Evolutionary conservation across 2,329 filamentous ascomycete genomes (phyloP).

Genomic region (Corinectria fuckeliana): DNA sequence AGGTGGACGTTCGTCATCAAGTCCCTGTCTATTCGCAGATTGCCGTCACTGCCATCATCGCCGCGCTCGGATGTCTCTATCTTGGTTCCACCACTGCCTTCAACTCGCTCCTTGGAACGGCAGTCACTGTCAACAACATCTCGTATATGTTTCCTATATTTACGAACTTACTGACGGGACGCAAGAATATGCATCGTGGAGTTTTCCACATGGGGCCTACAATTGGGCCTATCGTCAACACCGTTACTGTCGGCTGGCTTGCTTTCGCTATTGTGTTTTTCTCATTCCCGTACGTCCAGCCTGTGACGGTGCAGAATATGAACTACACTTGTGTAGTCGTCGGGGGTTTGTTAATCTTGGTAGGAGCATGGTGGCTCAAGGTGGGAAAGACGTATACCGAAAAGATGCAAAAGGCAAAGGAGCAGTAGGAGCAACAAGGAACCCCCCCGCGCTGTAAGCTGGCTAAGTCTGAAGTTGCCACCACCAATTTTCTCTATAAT

Average conservation of each 20-base stretch:
- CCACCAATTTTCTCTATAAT: too few relatives aligned
- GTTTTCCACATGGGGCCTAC: conserved; percentile 46
- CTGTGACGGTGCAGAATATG: conserved; percentile 50
- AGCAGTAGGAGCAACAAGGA: conserved; percentile 27
- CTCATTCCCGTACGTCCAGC: conserved; percentile 51
- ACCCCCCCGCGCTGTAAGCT: background rate
- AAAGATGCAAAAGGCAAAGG: conserved; percentile 46
- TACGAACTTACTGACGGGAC: conserved; percentile 50
- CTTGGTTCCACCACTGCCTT: conserved; percentile 52
- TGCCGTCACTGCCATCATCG: conserved; percentile 43
- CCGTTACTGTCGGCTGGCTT: conserved; percentile 46
- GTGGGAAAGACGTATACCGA: conserved; percentile 47
- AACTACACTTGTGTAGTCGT: conserved; percentile 57
- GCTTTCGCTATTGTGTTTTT: conserved; percentile 52
- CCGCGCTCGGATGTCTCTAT: conserved; percentile 50
- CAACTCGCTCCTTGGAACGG: conserved; percentile 49
- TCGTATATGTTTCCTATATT: conserved; percentile 54
- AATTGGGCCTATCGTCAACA: conserved; percentile 45
- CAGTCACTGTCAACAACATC: conserved; percentile 52
- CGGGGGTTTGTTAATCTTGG: conserved; percentile 44
- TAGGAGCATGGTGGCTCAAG: conserved; percentile 52
- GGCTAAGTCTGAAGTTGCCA: background rate
- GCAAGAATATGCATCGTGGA: conserved; percentile 48
- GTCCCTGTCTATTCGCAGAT: conserved; percentile 49
- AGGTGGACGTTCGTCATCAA: conserved; percentile 43